phyloP scores from a whole-genome alignment of 306 rosid species.

The Malus sieversii region DNA sequence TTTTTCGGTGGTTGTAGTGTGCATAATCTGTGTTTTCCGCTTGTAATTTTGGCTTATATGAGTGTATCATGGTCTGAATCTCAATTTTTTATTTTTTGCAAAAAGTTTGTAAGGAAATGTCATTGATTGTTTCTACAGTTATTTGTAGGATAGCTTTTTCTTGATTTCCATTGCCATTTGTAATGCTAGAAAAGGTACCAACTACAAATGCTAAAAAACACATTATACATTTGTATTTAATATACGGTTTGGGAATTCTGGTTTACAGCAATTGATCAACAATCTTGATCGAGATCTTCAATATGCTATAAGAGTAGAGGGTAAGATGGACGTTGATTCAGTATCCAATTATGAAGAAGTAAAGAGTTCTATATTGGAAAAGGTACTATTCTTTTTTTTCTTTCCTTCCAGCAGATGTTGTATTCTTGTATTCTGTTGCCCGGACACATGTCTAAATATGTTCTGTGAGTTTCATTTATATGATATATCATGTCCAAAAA shows the following conservation, averaged over 20 bases:
- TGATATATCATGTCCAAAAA: not conserved
- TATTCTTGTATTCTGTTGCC: not conserved
- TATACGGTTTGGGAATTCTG: conserved; percentile 18
- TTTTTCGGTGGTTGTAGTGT: not conserved
- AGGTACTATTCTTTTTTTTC: conserved; percentile 41
- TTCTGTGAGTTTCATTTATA: not conserved
- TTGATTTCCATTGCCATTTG: not conserved
- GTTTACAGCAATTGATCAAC: conserved; percentile 68
- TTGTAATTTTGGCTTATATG: not conserved
- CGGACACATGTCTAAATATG: conserved; percentile 6
- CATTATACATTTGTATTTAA: conserved; percentile 7
- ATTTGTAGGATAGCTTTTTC: not conserved
- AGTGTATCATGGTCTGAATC: not conserved
- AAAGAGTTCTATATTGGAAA: conserved; percentile 70
- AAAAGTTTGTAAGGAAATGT: not conserved
- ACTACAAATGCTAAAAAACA: not conserved
- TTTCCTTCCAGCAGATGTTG: conserved; percentile 4
- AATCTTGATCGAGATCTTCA: conserved; percentile 93
- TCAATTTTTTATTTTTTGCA: not conserved
- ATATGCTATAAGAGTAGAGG: conserved; percentile 91
- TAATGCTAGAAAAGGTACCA: not conserved
- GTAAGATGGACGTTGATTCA: conserved; percentile 73
- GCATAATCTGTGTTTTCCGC: not conserved
- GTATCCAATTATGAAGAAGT: conserved; percentile 88
- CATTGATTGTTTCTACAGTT: not conserved